Base-by-base conservation (phyloP, 768 basidiomycete species). In the Lactifluus subvellereus region DNA sequence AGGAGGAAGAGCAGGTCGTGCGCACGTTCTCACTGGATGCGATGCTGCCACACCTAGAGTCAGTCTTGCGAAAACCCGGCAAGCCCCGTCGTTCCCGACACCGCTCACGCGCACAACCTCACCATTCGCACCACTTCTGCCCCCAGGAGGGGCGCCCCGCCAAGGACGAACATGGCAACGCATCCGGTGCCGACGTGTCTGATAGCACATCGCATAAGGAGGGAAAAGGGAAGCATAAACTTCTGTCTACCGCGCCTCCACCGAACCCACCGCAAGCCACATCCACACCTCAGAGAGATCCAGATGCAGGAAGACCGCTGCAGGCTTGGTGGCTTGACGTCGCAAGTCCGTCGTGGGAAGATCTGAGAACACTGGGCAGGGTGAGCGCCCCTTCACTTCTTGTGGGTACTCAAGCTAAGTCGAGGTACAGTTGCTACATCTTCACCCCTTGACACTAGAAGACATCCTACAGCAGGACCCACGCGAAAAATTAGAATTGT, bases 251-350 rank as follows among this genome's bases (percentile, higher is more conserved):
- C 6, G 13, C 4, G 45, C 59, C 50, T 32, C 48, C 27, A 30
- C 54, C 40, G 32, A 53, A 64, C 50, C 48, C 27, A n/a, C 27
- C 32, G 8, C 33, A 38, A 45, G n/a, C 30, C 22, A 20, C 57
- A n/a, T 37, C 9, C 38, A 35, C 18, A 14, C 50, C n/a, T 45
- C 53, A 22, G 64, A 55, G 59, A 63, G 63, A 71, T 57, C 33
- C 42, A 22, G 49, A 37, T 10, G 48, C 40, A 1, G 58, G 40
- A 22, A 60, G 51, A 20, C 40, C 48, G n/a, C 79, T 77, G 30
- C 82, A 82, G 64, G 86, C 88, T 5, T 97, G 94, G 94, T 98
- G 92, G 82, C 74, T 98, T 48, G 94, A 98, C 69, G 85, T 96
- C 1, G 80, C 91, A 33, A 91, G 87, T 66, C 94, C 94, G 2